These are phyloP conservation scores for Phyllosticta citrichinensis DNA, from an alignment of 2,329 filamentous ascomycete genomes.

Conservation along the genomic window DNA sequence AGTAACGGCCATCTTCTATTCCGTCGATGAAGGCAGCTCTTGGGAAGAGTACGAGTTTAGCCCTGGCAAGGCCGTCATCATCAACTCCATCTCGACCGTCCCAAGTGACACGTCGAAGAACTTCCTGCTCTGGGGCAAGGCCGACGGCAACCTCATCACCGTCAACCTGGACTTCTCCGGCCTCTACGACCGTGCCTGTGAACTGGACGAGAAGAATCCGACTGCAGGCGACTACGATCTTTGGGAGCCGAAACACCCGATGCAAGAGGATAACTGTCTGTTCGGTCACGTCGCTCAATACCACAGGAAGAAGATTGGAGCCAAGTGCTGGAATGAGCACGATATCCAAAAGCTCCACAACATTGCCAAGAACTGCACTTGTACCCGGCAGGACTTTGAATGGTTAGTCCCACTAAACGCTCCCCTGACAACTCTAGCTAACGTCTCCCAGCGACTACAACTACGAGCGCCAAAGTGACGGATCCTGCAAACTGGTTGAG, in stretches of 20 bases:
- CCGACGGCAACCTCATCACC: conserved; percentile 51
- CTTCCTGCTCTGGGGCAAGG: conserved; percentile 75
- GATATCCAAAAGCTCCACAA: conserved; percentile 61
- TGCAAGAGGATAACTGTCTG: conserved; percentile 69
- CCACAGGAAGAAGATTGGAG: conserved; percentile 74
- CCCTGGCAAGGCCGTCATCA: conserved; percentile 53
- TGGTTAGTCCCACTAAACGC: conserved; percentile 50
- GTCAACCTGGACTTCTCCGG: conserved; percentile 85
- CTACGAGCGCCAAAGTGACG: conserved; percentile 68
- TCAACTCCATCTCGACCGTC: conserved; percentile 77
- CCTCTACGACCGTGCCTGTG: conserved; percentile 63
- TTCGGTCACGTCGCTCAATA: conserved; percentile 89
- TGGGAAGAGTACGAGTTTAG: conserved; percentile 72
- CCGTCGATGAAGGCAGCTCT: conserved; percentile 66
- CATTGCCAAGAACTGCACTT: conserved; percentile 66
- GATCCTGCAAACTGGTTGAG: conserved; percentile 65
- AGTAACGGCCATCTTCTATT: conserved; percentile 50
- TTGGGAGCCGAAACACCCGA: conserved; percentile 80
- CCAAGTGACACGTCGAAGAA: conserved; percentile 83
- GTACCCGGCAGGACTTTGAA: conserved; percentile 79
- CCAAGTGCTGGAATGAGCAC: conserved; percentile 72
- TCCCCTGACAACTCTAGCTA: conserved; percentile 9
- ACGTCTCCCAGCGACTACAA: conserved; percentile 68
- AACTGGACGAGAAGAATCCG: conserved; percentile 51
- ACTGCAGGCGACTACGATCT: conserved; percentile 66